These are phyloP conservation scores for Botrytis elliptica DNA, from an alignment of 2,329 filamentous ascomycete genomes.

Conservation along the genomic window DNA sequence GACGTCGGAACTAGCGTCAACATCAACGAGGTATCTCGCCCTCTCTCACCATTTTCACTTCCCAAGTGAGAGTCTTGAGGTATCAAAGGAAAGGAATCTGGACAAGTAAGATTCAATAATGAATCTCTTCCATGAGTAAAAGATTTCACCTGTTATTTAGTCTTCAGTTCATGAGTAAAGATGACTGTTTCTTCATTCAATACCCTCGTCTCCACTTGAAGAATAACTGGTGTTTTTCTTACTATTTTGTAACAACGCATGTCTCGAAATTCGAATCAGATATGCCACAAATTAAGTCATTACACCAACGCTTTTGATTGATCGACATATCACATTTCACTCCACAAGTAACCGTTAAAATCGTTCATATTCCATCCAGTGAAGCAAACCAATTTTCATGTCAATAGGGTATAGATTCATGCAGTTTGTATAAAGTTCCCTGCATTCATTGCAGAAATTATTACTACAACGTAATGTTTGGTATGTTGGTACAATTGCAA, in stretches of 20 bases:
- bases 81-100: neutral
- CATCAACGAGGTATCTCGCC: neutral
- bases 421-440: slow-evolving; percentile 5
- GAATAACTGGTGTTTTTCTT: neutral
- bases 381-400: neutral
- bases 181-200: neutral
- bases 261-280: neutral
- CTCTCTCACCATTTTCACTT: neutral
- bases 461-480: slow-evolving; percentile 17
- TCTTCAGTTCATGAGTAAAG: neutral
- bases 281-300: neutral
- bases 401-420: slow-evolving; percentile 17
- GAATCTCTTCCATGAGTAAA: neutral
- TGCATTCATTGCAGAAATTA: slow-evolving; percentile 14
- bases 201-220: neutral
- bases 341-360: neutral
- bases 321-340: neutral
- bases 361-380: neutral
- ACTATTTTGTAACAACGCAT: neutral
- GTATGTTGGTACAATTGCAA: slow-evolving; percentile 20
- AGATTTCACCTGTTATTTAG: neutral
- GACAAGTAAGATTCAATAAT: neutral
- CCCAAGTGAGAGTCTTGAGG: neutral
- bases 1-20: neutral
- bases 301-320: neutral